Evolutionary conservation across 2,329 filamentous ascomycete genomes (phyloP), one percentile per base, ranked within the genome.

Genomic region (Stagonosporopsis vannaccii): DNA sequence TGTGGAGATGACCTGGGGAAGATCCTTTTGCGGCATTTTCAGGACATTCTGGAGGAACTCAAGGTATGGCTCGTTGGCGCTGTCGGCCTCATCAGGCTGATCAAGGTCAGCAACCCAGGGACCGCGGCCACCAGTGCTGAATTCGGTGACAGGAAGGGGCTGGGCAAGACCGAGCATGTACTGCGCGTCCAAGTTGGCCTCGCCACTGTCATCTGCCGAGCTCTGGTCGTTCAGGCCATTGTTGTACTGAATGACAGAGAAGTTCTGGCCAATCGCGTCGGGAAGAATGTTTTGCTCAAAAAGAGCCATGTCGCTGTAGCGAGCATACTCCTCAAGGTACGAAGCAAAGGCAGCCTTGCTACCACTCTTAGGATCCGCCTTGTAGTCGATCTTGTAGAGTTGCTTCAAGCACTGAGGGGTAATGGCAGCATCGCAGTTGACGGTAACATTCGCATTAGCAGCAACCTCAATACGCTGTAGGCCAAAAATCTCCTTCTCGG

Each of bases 21-120:
- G 76, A 5, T 66, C 58, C 25, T 58, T 46, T 19, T 84, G 82
- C 0, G 79, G 68, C 8, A 87, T 80, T 2, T 78, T 76, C 2
- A 87, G 79, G 1, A 89, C 71, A 66, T 84, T 82, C 45, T 84
- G 78, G 12, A 89, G 77, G 75, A 84, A 89, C 15, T 81, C 80
- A 1, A 89, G 77, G 71, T 89, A 90, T 0, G 87, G 87, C 76
- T 91, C 88, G 69, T 90, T 90, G 64, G 78, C 80, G 67, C 85
- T 81, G 25, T 63, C 77, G 6, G 61, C 53, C 41, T 61, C 55
- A 25, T 66, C 56, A 20, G 80, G 70, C 61, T 76, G 74, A 69
- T 65, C 79, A n/a, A 79, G 68, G 42, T 84, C 79, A 6, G 84
- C 78, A 13, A 80, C 74, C 66, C 81, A 82, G 1, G 81, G 82